Conservation (phyloP, 208 protist genomes). For the Trichomonas gallinae region DNA sequence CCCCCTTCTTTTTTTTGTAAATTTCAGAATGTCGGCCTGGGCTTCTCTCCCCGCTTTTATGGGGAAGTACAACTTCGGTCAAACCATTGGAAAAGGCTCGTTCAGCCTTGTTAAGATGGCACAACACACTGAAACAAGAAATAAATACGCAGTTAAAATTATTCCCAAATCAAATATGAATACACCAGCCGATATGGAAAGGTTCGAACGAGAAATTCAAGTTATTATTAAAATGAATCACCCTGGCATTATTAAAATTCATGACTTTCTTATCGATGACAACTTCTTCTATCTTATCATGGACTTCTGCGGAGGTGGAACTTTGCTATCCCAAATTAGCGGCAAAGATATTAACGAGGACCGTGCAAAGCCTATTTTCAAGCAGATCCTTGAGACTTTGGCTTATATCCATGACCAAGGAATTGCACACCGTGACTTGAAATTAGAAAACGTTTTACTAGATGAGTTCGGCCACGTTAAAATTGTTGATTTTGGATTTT, state of each 20-base stretch:
- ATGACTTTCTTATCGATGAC: background rate
- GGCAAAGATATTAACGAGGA: constrained; percentile 18
- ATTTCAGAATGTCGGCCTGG: background rate
- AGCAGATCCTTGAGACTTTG: constrained; percentile 20
- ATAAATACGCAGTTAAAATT: constrained; percentile 18
- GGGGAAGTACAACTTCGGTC: background rate
- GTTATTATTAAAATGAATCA: constrained; percentile 11
- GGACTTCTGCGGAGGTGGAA: constrained; percentile 33
- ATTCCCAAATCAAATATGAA: constrained; percentile 10
- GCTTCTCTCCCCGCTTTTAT: background rate
- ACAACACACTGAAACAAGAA: background rate
- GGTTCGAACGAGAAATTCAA: background rate
- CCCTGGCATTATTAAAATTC: background rate
- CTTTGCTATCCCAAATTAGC: constrained; percentile 31
- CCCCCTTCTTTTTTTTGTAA: background rate
- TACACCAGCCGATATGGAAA: background rate
- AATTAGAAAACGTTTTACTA: background rate
- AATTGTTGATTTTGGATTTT: constrained; percentile 8
- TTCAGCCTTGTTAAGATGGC: background rate
- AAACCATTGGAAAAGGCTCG: background rate
- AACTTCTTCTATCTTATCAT: constrained; percentile 33
- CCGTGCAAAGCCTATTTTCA: constrained; percentile 11
- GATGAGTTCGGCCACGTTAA: background rate
- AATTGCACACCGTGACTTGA: constrained; percentile 27
- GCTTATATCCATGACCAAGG: constrained; percentile 30